Evolutionary conservation across 768 basidiomycete species (phyloP), one percentile per base, ranked within the genome.

Genomic region (Astraeus odoratus): DNA sequence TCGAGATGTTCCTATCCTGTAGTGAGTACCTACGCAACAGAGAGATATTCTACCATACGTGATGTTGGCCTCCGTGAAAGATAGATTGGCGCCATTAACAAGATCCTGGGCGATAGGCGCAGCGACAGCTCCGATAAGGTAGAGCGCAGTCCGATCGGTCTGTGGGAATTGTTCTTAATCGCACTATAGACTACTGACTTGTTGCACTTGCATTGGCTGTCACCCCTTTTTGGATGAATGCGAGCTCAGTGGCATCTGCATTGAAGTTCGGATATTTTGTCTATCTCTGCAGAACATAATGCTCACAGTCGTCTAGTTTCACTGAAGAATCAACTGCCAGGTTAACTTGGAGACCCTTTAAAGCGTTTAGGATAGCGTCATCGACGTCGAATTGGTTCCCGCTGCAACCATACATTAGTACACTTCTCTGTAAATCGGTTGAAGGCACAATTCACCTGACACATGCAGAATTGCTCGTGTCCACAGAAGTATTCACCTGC

Each of bases 81-180:
- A 64, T 39, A 86, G 57, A 5, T 67, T 50, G 1, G 83, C 70
- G 16, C 67, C 69, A 38, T 80, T 73, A 20, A 86, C 83, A 13
- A 87, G 70, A 51, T 71, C 67, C 59, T 85, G 84, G 2, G 79
- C 75, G 23, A 81, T 65, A 12, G 83, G 81, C 15, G 73, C 78
- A 33, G 82, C 80, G 24, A 86, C 80, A 3, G 76, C 81, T n/a
- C 82, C 81, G 31, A 86, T 80, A 40, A 86, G 69, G 62, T 75
- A 83, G 20, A 87, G 62, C 0, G 73, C 76, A 2, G 78, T 78
- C 49, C 71, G 55, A 57, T 86, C 85, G 2, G 78, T 80, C 76
- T 83, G 31, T 18, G 47, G 5, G 39, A 38, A 34, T 7, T 31
- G 18, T 16, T 22, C 18, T 30, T 57, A 33, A 50, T 30, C 27